Evolutionary conservation across 2,329 filamentous ascomycete genomes (phyloP).

Genomic region (Periconia sp.): DNA sequence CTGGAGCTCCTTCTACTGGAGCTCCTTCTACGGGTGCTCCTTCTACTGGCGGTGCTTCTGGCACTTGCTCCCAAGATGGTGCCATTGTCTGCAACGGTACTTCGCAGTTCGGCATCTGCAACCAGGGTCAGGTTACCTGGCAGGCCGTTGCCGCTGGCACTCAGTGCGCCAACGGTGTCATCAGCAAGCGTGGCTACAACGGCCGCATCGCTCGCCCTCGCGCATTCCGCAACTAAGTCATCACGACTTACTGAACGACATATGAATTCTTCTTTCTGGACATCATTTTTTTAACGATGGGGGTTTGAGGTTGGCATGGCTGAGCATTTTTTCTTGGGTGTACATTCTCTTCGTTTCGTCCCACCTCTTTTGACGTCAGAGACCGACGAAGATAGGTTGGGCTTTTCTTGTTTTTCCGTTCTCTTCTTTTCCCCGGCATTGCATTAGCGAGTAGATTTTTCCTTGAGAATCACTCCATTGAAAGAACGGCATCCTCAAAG

Average conservation of each 20-base stretch:
- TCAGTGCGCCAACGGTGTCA: constrained; percentile 45
- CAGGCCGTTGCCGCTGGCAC: constrained; percentile 49
- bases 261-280: not conserved
- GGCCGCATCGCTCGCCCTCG: constrained; percentile 35
- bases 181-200: constrained; percentile 37
- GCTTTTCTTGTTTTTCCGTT: constrained; percentile 1
- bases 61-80: constrained; percentile 36
- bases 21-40: constrained; percentile 14
- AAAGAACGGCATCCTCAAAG: constrained; percentile 8
- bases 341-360: constrained; percentile 5
- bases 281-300: not conserved
- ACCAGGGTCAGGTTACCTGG: constrained; percentile 45
- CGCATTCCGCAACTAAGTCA: constrained; percentile 5
- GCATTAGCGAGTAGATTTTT: constrained; percentile 1
- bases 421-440: not conserved
- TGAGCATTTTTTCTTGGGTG: constrained; percentile 5
- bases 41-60: constrained; percentile 12
- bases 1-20: constrained; percentile 4
- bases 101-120: constrained; percentile 47
- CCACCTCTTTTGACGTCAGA: constrained; percentile 1
- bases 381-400: constrained; percentile 6
- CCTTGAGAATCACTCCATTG: not conserved
- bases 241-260: not conserved
- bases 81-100: constrained; percentile 45
- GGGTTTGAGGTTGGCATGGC: not conserved